A percentile compares a stretch with the other conserved stretches of the same genome.
These are phyloP conservation scores for Polychaeton citri DNA, from an alignment of 2,329 filamentous ascomycete genomes.

Conservation along the genomic window DNA sequence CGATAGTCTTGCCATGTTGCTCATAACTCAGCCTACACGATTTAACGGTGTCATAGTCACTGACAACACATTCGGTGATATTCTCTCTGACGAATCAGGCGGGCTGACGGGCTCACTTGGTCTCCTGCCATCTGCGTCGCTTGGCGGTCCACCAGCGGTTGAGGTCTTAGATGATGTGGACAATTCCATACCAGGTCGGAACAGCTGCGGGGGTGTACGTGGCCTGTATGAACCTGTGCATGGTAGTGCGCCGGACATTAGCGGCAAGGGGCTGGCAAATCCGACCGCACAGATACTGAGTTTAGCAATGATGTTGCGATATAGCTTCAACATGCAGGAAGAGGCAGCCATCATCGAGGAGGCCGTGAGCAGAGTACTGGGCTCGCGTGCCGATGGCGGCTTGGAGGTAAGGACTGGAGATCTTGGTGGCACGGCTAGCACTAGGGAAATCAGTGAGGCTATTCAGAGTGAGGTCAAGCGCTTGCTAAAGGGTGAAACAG, in stretches of 20 bases:
- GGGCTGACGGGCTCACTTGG: slow-evolving; percentile 36
- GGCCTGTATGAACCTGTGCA: slow-evolving; percentile 22
- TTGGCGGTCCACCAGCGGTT: slow-evolving; percentile 15
- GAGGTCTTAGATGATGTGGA: too few relatives aligned
- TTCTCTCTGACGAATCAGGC: slow-evolving; percentile 33
- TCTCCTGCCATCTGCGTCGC: slow-evolving; percentile 30
- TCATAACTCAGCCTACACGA: slow-evolving; percentile 33
- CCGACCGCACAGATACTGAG: slow-evolving; percentile 19
- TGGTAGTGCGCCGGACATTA: slow-evolving; percentile 21
- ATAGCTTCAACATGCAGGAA: slow-evolving; percentile 19
- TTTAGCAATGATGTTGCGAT: slow-evolving; percentile 23
- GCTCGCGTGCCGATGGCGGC: slow-evolving; percentile 39
- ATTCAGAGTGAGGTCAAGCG: slow-evolving; percentile 16
- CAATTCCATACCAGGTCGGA: too few relatives aligned
- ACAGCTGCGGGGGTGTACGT: slow-evolving; percentile 28
- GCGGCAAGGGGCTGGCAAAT: slow-evolving; percentile 20
- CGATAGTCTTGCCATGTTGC: slow-evolving; percentile 36
- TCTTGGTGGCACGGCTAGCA: slow-evolving; percentile 35
- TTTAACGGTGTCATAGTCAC: slow-evolving; percentile 38
- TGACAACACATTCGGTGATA: slow-evolving; percentile 37
- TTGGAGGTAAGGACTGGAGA: slow-evolving; percentile 40
- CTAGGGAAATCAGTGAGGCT: slow-evolving; percentile 31
- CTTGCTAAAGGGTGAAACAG: too few relatives aligned
- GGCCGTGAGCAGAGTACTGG: slow-evolving; percentile 38
- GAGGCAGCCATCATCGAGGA: slow-evolving; percentile 34